These are phyloP conservation scores for Magnolia changhungtana DNA, from an alignment of 164 flowering plant genomes.

Conservation along the genomic window DNA sequence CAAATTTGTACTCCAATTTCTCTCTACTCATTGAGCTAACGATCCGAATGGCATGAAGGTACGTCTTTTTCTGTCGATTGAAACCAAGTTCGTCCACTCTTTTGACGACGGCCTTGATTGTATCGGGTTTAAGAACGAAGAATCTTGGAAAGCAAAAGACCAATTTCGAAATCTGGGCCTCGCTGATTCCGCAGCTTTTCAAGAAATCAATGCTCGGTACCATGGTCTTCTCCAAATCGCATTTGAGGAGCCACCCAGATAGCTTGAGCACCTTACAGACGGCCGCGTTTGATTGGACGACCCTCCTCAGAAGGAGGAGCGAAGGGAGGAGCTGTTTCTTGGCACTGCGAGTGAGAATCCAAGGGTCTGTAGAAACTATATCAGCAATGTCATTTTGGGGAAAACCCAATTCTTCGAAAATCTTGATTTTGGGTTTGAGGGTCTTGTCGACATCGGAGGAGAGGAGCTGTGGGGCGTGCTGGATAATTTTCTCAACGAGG, in stretches of 20 bases:
- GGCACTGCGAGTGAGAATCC: not conserved
- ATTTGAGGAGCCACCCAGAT: slow-evolving; percentile 2
- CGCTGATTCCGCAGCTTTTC: slow-evolving; percentile 2
- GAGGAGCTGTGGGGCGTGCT: not conserved
- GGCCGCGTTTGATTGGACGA: not conserved
- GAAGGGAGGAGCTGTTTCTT: not conserved
- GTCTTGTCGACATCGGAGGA: slow-evolving; percentile 8
- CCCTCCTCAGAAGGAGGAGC: not conserved
- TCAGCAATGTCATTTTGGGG: not conserved
- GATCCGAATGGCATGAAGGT: not conserved
- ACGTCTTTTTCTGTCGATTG: slow-evolving; percentile 1
- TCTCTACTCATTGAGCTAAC: slow-evolving; percentile 8
- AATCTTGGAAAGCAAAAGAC: not conserved
- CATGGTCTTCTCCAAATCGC: slow-evolving; percentile 3
- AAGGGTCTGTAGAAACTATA: not conserved
- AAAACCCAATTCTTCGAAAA: slow-evolving; percentile 12
- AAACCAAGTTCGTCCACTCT: slow-evolving; percentile 9
- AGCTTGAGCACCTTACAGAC: not conserved
- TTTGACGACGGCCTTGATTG: not conserved
- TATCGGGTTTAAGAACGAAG: not conserved
- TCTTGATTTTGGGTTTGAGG: slow-evolving; percentile 11
- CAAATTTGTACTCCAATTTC: slow-evolving; percentile 9
- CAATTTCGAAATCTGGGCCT: not conserved
- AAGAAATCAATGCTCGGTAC: slow-evolving; percentile 1
- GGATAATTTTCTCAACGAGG: slow-evolving; percentile 1